phyloP scores from a whole-genome alignment of 2,329 filamentous ascomycete species.

The Neonectria faginata region DNA sequence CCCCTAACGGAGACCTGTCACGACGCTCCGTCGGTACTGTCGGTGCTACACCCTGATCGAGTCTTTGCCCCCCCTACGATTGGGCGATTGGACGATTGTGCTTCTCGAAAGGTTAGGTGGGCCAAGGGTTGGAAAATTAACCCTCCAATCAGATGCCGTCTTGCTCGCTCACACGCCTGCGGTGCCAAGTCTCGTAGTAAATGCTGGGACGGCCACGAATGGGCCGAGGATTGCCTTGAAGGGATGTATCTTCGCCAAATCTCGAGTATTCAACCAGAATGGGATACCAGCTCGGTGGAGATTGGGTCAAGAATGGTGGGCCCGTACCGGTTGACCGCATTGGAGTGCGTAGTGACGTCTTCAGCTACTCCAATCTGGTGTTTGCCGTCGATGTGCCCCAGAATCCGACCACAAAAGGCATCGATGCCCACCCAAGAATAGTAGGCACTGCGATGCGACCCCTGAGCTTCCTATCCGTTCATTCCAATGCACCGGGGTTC shows the following conservation, averaged over 20 bases:
- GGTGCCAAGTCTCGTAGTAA: constrained; percentile 15
- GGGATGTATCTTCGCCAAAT: constrained; percentile 12
- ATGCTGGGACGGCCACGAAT: constrained; percentile 28
- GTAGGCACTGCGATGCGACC: constrained; percentile 22
- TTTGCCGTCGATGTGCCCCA: constrained; percentile 19
- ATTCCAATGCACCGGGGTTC: constrained; percentile 25
- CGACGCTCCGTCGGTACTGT: constrained; percentile 33
- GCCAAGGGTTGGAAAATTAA: constrained; percentile 32
- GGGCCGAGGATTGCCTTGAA: constrained; percentile 28
- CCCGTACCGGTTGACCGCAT: constrained; percentile 12
- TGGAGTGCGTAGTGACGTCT: constrained; percentile 23
- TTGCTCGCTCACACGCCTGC: constrained; percentile 14
- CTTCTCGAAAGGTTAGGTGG: constrained; percentile 32
- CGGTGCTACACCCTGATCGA: constrained; percentile 30
- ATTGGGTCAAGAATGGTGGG: constrained; percentile 8
- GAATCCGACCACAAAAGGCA: constrained; percentile 19
- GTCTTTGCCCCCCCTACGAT: constrained; percentile 23
- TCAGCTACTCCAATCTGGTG: constrained; percentile 21
- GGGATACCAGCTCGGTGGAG: constrained; percentile 33
- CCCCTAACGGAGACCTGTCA: constrained; percentile 26
- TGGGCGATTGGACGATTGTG: constrained; percentile 22
- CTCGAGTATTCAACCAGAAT: constrained; percentile 22
- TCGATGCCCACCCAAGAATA: constrained; percentile 27
- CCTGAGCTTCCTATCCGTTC: constrained; percentile 11
- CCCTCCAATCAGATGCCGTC: constrained; percentile 42